phyloP scores from a whole-genome alignment of 192 early-diverging fungal genomes.

The Coemansia sp. region DNA sequence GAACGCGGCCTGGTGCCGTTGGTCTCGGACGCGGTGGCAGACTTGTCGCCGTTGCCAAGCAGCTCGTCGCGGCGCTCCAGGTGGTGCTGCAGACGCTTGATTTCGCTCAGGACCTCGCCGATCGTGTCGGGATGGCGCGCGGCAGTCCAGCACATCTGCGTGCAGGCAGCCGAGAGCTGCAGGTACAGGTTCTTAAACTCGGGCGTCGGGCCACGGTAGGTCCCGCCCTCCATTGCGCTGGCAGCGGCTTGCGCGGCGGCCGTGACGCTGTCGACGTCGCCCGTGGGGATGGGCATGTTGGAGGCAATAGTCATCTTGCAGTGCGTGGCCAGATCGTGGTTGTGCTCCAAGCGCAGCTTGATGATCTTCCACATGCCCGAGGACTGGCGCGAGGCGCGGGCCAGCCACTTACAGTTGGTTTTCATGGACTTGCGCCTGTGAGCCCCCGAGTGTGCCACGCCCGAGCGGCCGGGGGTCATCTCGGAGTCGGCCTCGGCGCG shows the following conservation, averaged over 20 bases:
- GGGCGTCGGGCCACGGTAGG: constrained; percentile 21
- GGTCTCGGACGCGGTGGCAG: not conserved
- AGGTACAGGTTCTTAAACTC: constrained; percentile 50
- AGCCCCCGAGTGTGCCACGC: constrained; percentile 41
- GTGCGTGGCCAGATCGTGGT: constrained; percentile 43
- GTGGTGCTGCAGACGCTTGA: constrained; percentile 42
- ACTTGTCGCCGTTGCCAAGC: not conserved
- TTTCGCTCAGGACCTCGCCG: constrained; percentile 46
- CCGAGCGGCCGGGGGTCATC: constrained; percentile 1
- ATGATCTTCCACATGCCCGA: constrained; percentile 55
- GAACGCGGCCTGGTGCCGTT: not conserved
- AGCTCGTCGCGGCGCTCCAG: constrained; percentile 16
- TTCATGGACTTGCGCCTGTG: constrained; percentile 54
- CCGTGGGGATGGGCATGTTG: constrained; percentile 15
- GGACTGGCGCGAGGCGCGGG: constrained; percentile 46
- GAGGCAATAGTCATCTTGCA: constrained; percentile 22
- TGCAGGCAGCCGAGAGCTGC: constrained; percentile 42
- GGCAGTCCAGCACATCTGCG: constrained; percentile 49
- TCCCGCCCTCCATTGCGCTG: constrained; percentile 28
- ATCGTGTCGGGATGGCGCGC: constrained; percentile 44
- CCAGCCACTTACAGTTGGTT: constrained; percentile 52
- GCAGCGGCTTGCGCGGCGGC: constrained; percentile 33
- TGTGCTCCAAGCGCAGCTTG: constrained; percentile 50
- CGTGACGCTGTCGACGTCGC: constrained; percentile 39
- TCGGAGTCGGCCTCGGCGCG: constrained; percentile 14